These are phyloP conservation scores for Zymoseptoria pseudotritici DNA, from an alignment of 2,329 filamentous ascomycete genomes.

Conservation along the genomic window DNA sequence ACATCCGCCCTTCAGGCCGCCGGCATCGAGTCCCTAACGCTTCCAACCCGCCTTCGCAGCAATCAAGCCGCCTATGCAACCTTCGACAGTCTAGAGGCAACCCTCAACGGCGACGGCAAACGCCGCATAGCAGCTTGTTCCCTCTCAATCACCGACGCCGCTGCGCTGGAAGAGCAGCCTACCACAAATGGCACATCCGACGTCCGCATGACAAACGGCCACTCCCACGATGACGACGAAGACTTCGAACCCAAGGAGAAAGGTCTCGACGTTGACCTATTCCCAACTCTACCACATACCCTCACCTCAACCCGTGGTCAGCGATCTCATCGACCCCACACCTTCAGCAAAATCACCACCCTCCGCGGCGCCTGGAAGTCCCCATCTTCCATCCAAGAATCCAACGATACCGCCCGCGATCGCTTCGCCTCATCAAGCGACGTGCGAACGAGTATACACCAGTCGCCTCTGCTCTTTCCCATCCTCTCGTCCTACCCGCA, in stretches of 20 bases:
- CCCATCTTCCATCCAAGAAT: conserved; percentile 22
- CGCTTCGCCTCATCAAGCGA: conserved; percentile 19
- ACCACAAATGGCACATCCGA: conserved; percentile 24
- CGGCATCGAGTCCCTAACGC: conserved; percentile 68
- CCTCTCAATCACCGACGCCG: conserved; percentile 51
- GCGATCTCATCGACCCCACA: conserved; percentile 21
- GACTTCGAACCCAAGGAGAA: conserved; percentile 5
- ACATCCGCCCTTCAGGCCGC: conserved; percentile 67
- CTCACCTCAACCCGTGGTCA: conserved; percentile 11
- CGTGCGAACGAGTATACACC: conserved; percentile 30
- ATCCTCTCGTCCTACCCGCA: conserved; percentile 75
- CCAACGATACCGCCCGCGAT: conserved; percentile 29
- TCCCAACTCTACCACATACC: conserved; percentile 14
- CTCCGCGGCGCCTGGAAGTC: conserved; percentile 35
- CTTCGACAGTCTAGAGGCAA: conserved; percentile 56
- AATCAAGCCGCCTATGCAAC: conserved; percentile 40
- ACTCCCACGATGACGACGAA: conserved; percentile 17
- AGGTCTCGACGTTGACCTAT: conserved; percentile 24
- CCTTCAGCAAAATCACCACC: conserved; percentile 35
- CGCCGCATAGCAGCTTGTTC: conserved; percentile 70
- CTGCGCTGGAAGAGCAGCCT: conserved; percentile 24
- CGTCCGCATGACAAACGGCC: conserved; percentile 26
- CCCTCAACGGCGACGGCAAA: conserved; percentile 67
- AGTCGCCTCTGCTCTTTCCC: conserved; percentile 58
- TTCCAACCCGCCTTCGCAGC: conserved; percentile 63